Base-by-base conservation (phyloP, 306 rosid species). In the Prosopis cineraria region DNA sequence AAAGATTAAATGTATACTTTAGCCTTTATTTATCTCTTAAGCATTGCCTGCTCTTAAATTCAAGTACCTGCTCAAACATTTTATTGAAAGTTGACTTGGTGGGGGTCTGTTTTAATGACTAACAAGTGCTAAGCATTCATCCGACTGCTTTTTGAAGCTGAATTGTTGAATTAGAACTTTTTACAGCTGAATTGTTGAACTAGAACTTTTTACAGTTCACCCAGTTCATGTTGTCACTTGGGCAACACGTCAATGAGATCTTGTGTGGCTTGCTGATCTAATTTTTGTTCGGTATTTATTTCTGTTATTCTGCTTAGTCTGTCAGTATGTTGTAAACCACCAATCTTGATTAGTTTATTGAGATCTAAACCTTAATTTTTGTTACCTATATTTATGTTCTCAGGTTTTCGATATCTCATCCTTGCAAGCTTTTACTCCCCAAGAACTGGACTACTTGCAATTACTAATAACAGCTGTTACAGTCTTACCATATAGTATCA, bases 351-450 rank as follows among this genome's bases (percentile, higher is more conserved):
- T 27, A 39, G 52, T 70, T 70, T 30, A 12, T 76, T 7, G 27
- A 72, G 55, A 75, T 71, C 1, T 5, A 34, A 53, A 78, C 43
- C 71, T 72, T 6, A 85, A 76, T 29, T 8, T 19, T 30, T 52
- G 55, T 83, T 56, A 25, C 56, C 72, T 75, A 19, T 41, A 13
- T 33, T 78, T 78, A 50, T 60, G 47, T 68, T 69, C 68, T 82
- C 87, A 96, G 99, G 99, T 96, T 56, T 96, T 93, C 85, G 99
- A 96, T 64, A 79, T 93, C 84, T 78, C 85, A 7, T 84, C 99
- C 52, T 89, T 96, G 47, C 99, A 87, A 87, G 88, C 88, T 62
- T 96, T 96, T 60, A 90, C 93, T 50, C 98, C 98, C 14, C 87
- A 88, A 72, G 98, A 96, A 78, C 83, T 96, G 87, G 99, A 96